Evolutionary conservation across 495 filamentous ascomycete genomes (phyloP).

Genomic region (Paragyromitra xinjiangensis): DNA sequence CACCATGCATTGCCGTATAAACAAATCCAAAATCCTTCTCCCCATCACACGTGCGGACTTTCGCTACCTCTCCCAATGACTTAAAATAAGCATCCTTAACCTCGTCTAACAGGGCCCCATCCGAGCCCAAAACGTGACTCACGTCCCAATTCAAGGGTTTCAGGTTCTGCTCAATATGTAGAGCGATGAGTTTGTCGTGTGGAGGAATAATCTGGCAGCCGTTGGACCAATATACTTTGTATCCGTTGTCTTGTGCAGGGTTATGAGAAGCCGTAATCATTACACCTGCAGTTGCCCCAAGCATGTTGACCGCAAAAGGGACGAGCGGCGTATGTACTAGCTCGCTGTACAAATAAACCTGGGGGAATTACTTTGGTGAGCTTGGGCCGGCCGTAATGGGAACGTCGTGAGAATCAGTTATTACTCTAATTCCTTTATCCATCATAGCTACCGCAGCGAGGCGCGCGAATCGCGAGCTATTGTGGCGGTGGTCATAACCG

Average conservation of each 20-base stretch:
- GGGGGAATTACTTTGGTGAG: background rate
- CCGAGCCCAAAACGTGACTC: constrained; percentile 58
- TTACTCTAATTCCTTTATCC: constrained; percentile 65
- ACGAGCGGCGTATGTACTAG: constrained; percentile 72
- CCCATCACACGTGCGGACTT: background rate
- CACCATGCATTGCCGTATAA: constrained; percentile 77
- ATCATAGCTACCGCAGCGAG: constrained; percentile 73
- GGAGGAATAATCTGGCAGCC: constrained; percentile 77
- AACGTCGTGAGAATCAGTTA: background rate
- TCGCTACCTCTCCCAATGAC: constrained; percentile 58
- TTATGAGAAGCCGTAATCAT: constrained; percentile 75
- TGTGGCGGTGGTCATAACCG: constrained; percentile 74
- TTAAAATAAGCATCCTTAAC: constrained; percentile 62
- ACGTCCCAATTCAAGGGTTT: constrained; percentile 66
- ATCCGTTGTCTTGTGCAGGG: constrained; percentile 74
- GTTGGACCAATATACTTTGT: constrained; percentile 78
- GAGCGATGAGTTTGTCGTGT: constrained; percentile 69
- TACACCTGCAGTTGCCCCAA: constrained; percentile 70
- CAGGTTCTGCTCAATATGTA: constrained; percentile 68
- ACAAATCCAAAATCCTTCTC: constrained; percentile 61
- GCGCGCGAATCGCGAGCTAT: constrained; percentile 71
- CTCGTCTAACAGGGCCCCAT: constrained; percentile 60
- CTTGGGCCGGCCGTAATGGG: background rate
- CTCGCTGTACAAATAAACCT: constrained; percentile 68
- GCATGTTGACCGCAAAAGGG: constrained; percentile 69